Evolutionary conservation across 768 basidiomycete genomes (phyloP).

Genomic region (Rhizopogon rudus): DNA sequence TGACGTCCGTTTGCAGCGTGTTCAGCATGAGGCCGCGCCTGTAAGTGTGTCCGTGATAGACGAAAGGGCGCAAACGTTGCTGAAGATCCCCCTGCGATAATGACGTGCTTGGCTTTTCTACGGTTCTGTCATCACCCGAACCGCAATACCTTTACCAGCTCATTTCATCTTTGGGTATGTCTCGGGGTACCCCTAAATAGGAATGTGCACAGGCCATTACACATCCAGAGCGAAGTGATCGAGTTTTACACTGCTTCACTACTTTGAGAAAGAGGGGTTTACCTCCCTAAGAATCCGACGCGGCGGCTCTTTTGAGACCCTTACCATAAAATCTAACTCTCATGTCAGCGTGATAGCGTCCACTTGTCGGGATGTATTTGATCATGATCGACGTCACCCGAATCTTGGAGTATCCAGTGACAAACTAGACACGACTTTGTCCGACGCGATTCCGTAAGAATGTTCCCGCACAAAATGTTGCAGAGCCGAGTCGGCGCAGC

Average conservation of each 20-base stretch:
- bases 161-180: slow-evolving; percentile 26
- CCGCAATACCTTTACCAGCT: slow-evolving; percentile 20
- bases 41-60: slow-evolving; percentile 30
- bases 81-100: slow-evolving; percentile 18
- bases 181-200: slow-evolving; percentile 20
- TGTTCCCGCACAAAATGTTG: background rate
- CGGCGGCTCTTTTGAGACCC: background rate
- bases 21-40: slow-evolving; percentile 31
- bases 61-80: slow-evolving; percentile 22
- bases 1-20: slow-evolving; percentile 28
- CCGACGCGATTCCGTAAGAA: background rate
- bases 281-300: background rate
- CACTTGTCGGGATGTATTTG: no score
- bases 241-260: background rate
- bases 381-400: background rate
- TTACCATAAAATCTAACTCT: no score
- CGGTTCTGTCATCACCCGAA: slow-evolving; percentile 13
- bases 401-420: no score
- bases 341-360: no score
- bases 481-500: background rate
- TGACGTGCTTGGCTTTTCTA: slow-evolving; percentile 27
- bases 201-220: slow-evolving; percentile 2
- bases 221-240: background rate
- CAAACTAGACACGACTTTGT: background rate
- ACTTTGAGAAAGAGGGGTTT: background rate